Evolutionary conservation across 2,329 filamentous ascomycete genomes (phyloP), one percentile per base, ranked within the genome.

Genomic region (Aspergillus ruber): DNA sequence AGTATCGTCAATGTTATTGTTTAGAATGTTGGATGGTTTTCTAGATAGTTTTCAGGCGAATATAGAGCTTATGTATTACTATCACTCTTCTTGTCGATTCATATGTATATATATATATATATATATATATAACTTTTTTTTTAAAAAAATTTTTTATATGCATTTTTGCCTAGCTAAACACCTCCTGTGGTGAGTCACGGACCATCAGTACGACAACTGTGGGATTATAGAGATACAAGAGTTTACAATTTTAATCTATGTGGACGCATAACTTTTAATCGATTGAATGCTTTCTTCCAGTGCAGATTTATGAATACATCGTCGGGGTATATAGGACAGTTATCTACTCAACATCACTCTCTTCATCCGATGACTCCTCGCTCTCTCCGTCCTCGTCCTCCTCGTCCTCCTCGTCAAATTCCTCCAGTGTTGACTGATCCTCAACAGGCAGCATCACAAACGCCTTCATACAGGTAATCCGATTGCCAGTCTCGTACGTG

Each of bases 381-480:
- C n/a, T 12, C 18, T 56, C 51, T 20, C 59, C 63, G 42, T 64
- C 60, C 46, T 20, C 20, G 20, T 59, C 64, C 42, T 63, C 58
- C 42, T 63, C 58, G 23, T 55, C 58, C 8, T 60, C 55, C 6
- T 57, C 58, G 21, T 60, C 60, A 8, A 59, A 76, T 38, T 68
- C 69, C 54, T 77, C 74, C 42, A 78, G 78, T 36, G 83, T 81
- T 13, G 81, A 79, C 42, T 78, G 59, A 35, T 66, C 62, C 41
- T 64, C 62, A 4, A 69, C 74, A 57, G 83, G 79, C 66, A 87
- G 79, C 88, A 97, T 94, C 53, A 88, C 74, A 72, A 95, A 97
- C 18, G 85, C 85, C 58, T 82, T 83, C 60, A 97, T 64, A 65
- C 93, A 97, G 33, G 90, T 97, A 56, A 97, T 90, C 48, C 93